phyloP scores from a whole-genome alignment of 495 filamentous ascomycete species.

The Lophium mytilinum region DNA sequence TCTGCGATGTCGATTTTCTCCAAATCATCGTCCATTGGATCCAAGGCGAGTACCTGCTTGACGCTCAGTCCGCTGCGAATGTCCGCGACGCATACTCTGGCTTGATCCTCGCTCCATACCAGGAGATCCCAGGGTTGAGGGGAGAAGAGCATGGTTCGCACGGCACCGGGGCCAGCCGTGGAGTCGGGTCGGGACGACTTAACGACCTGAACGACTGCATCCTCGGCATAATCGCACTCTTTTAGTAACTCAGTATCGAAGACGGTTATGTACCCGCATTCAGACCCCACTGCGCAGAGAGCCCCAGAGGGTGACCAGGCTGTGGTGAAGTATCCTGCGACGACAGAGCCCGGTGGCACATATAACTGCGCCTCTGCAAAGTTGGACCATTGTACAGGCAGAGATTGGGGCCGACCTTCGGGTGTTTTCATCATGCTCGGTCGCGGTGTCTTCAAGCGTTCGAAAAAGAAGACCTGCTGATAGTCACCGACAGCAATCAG shows the following conservation, averaged over 20 bases:
- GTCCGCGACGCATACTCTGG: constrained; percentile 76
- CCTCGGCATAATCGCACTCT: constrained; percentile 30
- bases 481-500: constrained; percentile 82
- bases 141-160: constrained; percentile 84
- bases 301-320: constrained; percentile 63
- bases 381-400: constrained; percentile 26
- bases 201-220: constrained; percentile 40
- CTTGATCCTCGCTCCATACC: constrained; percentile 87
- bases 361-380: constrained; percentile 26
- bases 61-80: constrained; percentile 65
- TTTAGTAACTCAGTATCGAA: constrained; percentile 51
- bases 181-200: constrained; percentile 35
- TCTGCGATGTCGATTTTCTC: constrained; percentile 33
- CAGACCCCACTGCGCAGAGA: constrained; percentile 61
- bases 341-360: constrained; percentile 12
- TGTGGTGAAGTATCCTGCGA: constrained; percentile 54
- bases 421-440: constrained; percentile 12
- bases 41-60: constrained; percentile 64
- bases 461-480: constrained; percentile 73
- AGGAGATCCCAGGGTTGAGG: constrained; percentile 86
- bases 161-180: constrained; percentile 55
- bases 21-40: constrained; percentile 45
- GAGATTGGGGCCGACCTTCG: constrained; percentile 5
- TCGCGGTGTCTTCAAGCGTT: constrained; percentile 29
- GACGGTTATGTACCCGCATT: constrained; percentile 62